A percentile compares a stretch with the other conserved stretches of the same genome.
These are phyloP conservation scores for Penicillium sp. DNA, from an alignment of 2,329 filamentous ascomycete species.

Conservation along the genomic window DNA sequence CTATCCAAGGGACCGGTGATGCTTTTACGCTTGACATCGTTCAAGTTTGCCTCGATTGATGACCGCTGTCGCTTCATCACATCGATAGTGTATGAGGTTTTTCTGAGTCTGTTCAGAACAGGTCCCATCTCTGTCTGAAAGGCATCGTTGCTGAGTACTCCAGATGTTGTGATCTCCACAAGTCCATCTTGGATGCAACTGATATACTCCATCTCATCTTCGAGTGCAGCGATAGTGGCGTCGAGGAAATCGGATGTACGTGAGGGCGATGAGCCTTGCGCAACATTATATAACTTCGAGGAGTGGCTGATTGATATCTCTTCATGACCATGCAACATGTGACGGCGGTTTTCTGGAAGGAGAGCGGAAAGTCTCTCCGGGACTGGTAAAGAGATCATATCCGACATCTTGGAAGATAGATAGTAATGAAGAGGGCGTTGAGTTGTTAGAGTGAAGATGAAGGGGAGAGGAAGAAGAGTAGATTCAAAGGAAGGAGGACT, in stretches of 20 bases:
- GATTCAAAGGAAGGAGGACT: no score
- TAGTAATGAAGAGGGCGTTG: no score
- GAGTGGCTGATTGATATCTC: no score
- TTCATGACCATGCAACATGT: no score
- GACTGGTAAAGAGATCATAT: no score
- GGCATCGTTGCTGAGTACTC: background rate
- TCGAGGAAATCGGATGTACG: constrained; percentile 4
- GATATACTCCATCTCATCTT: constrained; percentile 3
- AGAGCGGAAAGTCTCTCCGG: no score
- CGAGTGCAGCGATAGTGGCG: constrained; percentile 2
- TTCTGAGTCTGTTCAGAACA: constrained; percentile 1
- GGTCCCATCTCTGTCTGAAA: constrained; percentile 1
- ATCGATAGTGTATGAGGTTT: background rate
- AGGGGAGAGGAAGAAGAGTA: no score
- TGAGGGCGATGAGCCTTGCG: background rate
- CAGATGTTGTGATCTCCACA: background rate
- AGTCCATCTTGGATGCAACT: background rate
- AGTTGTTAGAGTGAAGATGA: no score
- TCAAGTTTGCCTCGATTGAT: constrained; percentile 3
- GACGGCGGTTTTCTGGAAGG: no score
- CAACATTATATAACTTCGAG: no score
- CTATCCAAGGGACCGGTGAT: background rate
- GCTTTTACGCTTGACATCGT: constrained; percentile 3
- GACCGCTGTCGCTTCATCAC: constrained; percentile 6
- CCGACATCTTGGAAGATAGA: no score